These are phyloP conservation scores for Jamesozyma piceae DNA, from an alignment of 805 yeast species.

Conservation along the genomic window DNA sequence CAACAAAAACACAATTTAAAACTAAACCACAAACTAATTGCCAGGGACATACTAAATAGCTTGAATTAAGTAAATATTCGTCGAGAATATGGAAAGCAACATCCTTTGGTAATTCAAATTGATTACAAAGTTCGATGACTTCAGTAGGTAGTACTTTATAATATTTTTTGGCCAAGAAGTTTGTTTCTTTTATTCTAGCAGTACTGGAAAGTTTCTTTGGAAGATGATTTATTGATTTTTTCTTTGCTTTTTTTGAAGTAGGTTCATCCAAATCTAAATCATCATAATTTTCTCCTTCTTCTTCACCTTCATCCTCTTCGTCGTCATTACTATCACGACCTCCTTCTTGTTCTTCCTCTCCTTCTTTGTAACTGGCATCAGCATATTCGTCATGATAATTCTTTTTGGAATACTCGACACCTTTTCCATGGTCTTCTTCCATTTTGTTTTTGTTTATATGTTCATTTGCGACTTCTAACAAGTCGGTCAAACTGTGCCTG, in stretches of 20 bases:
- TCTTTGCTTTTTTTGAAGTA: background rate
- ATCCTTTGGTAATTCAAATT: constrained; percentile 50
- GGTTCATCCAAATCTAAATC: background rate
- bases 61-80: constrained; percentile 41
- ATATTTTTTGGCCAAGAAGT: constrained; percentile 24
- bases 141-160: constrained; percentile 34
- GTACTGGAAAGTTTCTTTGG: background rate
- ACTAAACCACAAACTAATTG: constrained; percentile 59
- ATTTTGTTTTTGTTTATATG: background rate
- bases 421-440: background rate
- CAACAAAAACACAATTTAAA: constrained; percentile 46
- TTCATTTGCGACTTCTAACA: background rate
- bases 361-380: background rate
- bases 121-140: constrained; percentile 45
- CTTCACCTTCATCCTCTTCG: background rate
- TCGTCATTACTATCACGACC: constrained; percentile 5
- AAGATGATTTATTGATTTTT: background rate
- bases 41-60: constrained; percentile 57
- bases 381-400: no score
- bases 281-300: background rate
- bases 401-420: no score
- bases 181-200: constrained; percentile 1
- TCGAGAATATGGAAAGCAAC: constrained; percentile 42
- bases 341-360: background rate
- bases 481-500: constrained; percentile 1